Base-by-base conservation (phyloP, 352 stramenopile genomes). In the Phytopythium sindhum region DNA sequence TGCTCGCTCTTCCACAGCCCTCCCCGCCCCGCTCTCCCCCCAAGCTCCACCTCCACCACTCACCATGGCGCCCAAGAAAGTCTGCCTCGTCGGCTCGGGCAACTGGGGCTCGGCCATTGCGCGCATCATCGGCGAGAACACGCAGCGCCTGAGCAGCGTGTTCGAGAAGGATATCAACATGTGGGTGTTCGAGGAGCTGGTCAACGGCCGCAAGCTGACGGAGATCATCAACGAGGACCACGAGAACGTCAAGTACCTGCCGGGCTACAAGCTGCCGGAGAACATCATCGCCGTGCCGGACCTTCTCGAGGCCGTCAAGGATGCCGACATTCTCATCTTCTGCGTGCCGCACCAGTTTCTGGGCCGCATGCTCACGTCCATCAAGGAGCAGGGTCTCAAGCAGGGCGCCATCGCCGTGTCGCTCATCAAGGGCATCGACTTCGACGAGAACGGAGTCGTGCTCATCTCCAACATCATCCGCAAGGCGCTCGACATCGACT, bases 261-360 rank as follows among this genome's bases (percentile, higher is more conserved):
- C 84, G 0, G 84, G 81, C 45, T 93, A 98, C 69, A 96, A 94
- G 66, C 78, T 99, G 23, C 96, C 96, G 19, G 54, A 77, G 8
- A 99, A 99, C 79, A 80, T 99, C 29, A 78, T 96, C 50, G 96
- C 97, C 31, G 82, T 98, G 52, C 82, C 95, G 1, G 91, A 98
- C 69, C 76, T 99, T 6, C 78, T 92, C 35, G 81, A 96, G 28
- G 93, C 95, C 21, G 95, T 96, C 52, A 66, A 80, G 53, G 86
- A 82, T 68, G 96, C 94, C 14, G 95, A 97, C 57, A 84, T 98
- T 33, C 75, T 99, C 37, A 93, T 99, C 42, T 99, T 99, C 82
- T 97, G 97, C 33, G 78, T 99, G 52, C 97, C 97, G 28, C 96
- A 99, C 84, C 97, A 99, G 77, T 98, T 98, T 62, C 69, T 98